Base-by-base conservation (phyloP, 495 filamentous ascomycete genomes). In the Patellaria atrata region DNA sequence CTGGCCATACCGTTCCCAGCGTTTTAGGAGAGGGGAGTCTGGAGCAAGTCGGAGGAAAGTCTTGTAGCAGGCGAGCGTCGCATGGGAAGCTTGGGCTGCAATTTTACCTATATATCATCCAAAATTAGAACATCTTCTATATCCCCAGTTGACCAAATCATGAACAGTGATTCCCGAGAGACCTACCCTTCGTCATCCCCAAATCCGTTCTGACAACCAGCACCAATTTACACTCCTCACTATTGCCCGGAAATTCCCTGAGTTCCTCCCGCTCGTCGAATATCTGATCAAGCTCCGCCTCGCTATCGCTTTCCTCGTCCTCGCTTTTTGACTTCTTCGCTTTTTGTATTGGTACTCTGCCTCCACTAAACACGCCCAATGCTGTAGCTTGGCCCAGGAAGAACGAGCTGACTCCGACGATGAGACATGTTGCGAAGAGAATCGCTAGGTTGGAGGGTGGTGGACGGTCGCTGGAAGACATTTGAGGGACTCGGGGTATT, bases 1-100 rank as follows among this genome's bases (percentile, higher is more conserved):
- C 59, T 94, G 86, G 1, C 89, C 89, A 16, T 61, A 54, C 10
- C 60, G 59, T 60, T 96, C 89, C 89, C 89, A 97, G 33, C 72
- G 75, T 30, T 62, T 63, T 10, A 97, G 71, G n/a, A 94, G 63
- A 15, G 70, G 62, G 10, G 68, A 64, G 18, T 59, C 51, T 28
- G 73, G 58, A 5, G 75, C 56, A 29, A 68, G 60, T n/a, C 64
- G 57, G 37, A 70, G 60, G 37, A 83, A 70, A 23, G 72, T 64
- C 61, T 92, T 94, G 74, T 94, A 97, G 69, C 85, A 94, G 21
- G 87, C 86, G 25, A 97, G 73, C 1, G 89, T 93, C 6, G 89
- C 89, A 58, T 97, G 89, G n/a, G 78, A 78, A 57, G 75, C 81
- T 65, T 97, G 91, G 5, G 89, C 89, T 35, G 82, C 91, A 48